Percentiles rank a stretch among this genome's conserved stretches.
Conservation (phyloP, 805 yeast species). For the Cyberlindnera samutprakarnensis region DNA sequence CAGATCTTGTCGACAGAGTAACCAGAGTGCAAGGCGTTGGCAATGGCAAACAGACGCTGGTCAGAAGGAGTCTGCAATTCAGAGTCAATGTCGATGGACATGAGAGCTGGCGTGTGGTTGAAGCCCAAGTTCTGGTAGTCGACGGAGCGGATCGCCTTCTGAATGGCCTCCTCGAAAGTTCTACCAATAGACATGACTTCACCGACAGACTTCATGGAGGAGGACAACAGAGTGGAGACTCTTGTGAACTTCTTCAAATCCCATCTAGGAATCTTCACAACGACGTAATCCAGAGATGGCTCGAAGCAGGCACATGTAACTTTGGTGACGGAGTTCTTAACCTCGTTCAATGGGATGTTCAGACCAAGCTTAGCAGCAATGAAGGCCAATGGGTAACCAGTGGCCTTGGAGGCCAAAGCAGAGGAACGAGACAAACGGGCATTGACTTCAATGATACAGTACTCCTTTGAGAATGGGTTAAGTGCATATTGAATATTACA, state of each 20-base stretch:
- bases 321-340: slow-evolving; percentile 88
- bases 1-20: slow-evolving; percentile 90
- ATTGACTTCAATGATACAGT: slow-evolving; percentile 95
- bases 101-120: slow-evolving; percentile 60
- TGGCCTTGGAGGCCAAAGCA: slow-evolving; percentile 98
- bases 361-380: slow-evolving; percentile 96
- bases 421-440: slow-evolving; percentile 97
- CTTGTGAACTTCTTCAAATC: slow-evolving; percentile 93
- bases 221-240: slow-evolving; percentile 79
- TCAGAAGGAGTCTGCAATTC: slow-evolving; percentile 98
- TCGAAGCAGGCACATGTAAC: slow-evolving; percentile 95
- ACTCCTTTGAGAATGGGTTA: slow-evolving; percentile 88
- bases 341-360: slow-evolving; percentile 85
- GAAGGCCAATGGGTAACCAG: slow-evolving; percentile 97
- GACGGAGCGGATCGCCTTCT: slow-evolving; percentile 93
- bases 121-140: slow-evolving; percentile 96
- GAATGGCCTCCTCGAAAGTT: slow-evolving; percentile 95
- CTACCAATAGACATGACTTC: slow-evolving; percentile 98
- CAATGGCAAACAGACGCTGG: slow-evolving; percentile 92
- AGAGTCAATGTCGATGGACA: slow-evolving; percentile 86
- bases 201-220: slow-evolving; percentile 98
- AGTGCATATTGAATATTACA: slow-evolving; percentile 97
- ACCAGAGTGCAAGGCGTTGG: slow-evolving; percentile 85
- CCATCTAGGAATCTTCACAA: slow-evolving; percentile 98
- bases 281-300: slow-evolving; percentile 95